Evolutionary conservation across 73 alveolate species (phyloP), one percentile per base, ranked within the genome.

Genomic region (Blepharisma japonicum): DNA sequence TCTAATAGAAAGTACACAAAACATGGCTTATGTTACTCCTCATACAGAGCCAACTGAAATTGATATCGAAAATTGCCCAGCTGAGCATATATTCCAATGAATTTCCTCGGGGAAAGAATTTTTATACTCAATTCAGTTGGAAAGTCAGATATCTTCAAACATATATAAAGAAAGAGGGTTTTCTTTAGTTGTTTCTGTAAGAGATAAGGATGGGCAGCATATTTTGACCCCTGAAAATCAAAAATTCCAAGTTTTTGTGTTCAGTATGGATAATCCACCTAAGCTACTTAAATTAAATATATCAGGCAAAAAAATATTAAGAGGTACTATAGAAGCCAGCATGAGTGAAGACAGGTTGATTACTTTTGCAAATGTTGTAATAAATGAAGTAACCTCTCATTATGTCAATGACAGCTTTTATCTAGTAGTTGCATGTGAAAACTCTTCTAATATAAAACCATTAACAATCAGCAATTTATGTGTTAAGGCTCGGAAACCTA

Each of bases 331-430:
- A 18, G 74, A 61, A 61, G 74, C 74, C 11, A 25, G 14, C 14
- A 14, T 25, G n/a, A 39, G 23, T 2, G 67, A 11, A 14, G 23
- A 61, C 23, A 39, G 74, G 23, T 2, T 18, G 18, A 25, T 25
- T 9, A n/a, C 14, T 61, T 61, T 61, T 25, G 18, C 50, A 8
- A 61, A 61, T 61, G 74, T 61, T n/a, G 74, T 61, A 25, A 61
- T 61, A 20, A 61, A 61, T 5, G 74, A 61, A 25, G 74, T 61
- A 61, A 61, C 74, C 14, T 61, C 74, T 61, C 74, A 61, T 61
- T 61, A 61, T 5, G 47, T 39, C 14, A 61, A 61, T 39, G 46
- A 61, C 74, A 61, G 46, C 49, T 61, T 61, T 61, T 61, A 39
- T 25, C 23, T 61, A 18, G 74, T 61, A 9, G 47, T 61, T 0